phyloP scores from a whole-genome alignment of 768 basidiomycete genomes.

The Mycena haematopus region DNA sequence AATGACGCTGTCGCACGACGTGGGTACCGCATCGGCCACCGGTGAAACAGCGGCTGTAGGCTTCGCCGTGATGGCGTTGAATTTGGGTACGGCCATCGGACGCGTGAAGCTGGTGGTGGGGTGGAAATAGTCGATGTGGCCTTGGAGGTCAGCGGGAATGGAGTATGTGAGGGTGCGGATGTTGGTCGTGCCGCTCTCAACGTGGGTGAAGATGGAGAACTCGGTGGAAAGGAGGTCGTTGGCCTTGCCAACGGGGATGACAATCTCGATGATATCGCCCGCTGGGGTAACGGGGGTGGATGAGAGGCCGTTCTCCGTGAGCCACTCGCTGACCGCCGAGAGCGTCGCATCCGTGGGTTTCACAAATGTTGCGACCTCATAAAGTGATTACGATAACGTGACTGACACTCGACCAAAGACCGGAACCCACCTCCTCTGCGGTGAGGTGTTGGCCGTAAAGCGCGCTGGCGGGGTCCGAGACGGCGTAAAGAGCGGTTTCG shows the following conservation, averaged over 20 bases:
- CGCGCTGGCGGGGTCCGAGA: neutral
- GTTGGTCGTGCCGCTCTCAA: constrained; percentile 18
- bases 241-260: constrained; percentile 29
- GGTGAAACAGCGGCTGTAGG: neutral
- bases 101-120: constrained; percentile 30
- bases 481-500: neutral
- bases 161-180: constrained; percentile 34
- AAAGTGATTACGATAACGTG: too few species aligned
- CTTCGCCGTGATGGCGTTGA: constrained; percentile 4
- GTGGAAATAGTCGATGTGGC: constrained; percentile 29
- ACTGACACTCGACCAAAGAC: too few species aligned
- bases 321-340: constrained; percentile 42
- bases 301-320: constrained; percentile 39
- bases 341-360: constrained; percentile 43
- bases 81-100: constrained; percentile 2
- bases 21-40: constrained; percentile 21
- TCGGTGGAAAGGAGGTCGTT: constrained; percentile 30
- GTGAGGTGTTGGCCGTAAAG: neutral
- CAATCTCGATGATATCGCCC: constrained; percentile 31
- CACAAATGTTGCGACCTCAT: constrained; percentile 37
- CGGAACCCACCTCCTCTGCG: neutral
- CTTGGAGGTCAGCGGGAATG: constrained; percentile 25
- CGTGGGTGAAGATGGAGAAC: constrained; percentile 23
- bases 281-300: constrained; percentile 27
- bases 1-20: constrained; percentile 26